phyloP scores from a whole-genome alignment of 352 stramenopile species.

The Globisporangium carolinianum region DNA sequence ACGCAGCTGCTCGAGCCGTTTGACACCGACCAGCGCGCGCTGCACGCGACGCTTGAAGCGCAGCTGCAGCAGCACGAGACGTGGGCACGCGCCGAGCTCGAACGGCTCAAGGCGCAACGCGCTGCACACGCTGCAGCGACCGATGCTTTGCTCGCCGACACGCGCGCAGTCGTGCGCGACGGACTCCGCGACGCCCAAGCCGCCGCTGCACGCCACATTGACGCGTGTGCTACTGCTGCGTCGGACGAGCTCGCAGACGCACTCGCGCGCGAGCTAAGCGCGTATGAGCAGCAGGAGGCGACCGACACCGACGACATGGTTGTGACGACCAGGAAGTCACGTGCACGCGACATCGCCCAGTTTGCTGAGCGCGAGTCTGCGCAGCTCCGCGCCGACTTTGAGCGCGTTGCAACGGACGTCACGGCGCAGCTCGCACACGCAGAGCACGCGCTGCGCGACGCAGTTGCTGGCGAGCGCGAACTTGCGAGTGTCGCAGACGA shows the following conservation, averaged over 20 bases:
- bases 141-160: conserved; percentile 39
- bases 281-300: background rate
- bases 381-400: background rate
- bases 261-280: background rate
- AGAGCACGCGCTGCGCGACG: background rate
- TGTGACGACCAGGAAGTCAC: background rate
- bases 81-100: conserved; percentile 31
- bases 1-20: conserved; percentile 9
- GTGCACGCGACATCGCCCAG: background rate
- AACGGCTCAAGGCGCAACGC: conserved; percentile 40
- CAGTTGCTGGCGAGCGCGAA: too few relatives aligned
- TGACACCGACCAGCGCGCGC: conserved; percentile 12
- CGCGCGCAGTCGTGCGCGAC: conserved; percentile 25
- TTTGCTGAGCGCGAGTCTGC: background rate
- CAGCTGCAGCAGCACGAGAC: conserved; percentile 31
- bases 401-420: background rate
- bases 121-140: conserved; percentile 20
- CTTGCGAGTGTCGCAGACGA: background rate
- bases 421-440: background rate
- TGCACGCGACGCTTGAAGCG: conserved; percentile 19
- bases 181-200: conserved; percentile 14
- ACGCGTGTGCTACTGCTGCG: background rate
- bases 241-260: background rate
- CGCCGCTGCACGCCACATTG: background rate
- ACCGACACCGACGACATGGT: background rate